phyloP scores from a whole-genome alignment of 306 rosid genomes.

The Elaeagnus macrophylla region DNA sequence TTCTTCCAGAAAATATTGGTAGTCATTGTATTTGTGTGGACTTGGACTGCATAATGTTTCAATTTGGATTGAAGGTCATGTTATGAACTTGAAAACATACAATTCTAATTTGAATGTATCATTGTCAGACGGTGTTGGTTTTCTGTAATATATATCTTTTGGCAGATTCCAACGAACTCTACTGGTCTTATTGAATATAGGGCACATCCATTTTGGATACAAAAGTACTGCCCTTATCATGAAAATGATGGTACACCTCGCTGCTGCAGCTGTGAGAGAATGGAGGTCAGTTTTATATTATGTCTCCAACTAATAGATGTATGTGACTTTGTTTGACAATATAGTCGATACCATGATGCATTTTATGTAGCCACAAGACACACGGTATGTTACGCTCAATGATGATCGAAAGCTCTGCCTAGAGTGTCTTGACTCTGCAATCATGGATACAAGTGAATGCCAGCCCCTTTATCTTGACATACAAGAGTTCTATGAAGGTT shows the following conservation, averaged over 20 bases:
- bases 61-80: neutral
- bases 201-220: constrained; percentile 99
- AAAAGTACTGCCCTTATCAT: constrained; percentile 92
- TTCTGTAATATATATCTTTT: constrained; percentile 50
- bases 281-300: constrained; percentile 63
- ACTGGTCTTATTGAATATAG: constrained; percentile 99
- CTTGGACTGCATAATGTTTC: no score
- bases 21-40: no score
- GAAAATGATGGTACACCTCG: constrained; percentile 90
- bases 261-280: constrained; percentile 96
- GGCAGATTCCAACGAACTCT: constrained; percentile 99
- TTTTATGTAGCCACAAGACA: constrained; percentile 53
- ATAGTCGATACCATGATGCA: constrained; percentile 10
- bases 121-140: constrained; percentile 22
- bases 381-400: constrained; percentile 54
- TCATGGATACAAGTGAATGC: constrained; percentile 80
- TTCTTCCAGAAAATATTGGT: no score
- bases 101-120: neutral
- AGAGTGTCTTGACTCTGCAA: constrained; percentile 85
- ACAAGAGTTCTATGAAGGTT: constrained; percentile 69
- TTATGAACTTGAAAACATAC: neutral
- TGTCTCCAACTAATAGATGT: neutral
- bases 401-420: constrained; percentile 96
- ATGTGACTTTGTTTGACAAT: constrained; percentile 1
- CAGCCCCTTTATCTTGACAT: constrained; percentile 81